Evolutionary conservation across 257 asterid species (phyloP).

Genomic region (Nicotiana attenuata): DNA sequence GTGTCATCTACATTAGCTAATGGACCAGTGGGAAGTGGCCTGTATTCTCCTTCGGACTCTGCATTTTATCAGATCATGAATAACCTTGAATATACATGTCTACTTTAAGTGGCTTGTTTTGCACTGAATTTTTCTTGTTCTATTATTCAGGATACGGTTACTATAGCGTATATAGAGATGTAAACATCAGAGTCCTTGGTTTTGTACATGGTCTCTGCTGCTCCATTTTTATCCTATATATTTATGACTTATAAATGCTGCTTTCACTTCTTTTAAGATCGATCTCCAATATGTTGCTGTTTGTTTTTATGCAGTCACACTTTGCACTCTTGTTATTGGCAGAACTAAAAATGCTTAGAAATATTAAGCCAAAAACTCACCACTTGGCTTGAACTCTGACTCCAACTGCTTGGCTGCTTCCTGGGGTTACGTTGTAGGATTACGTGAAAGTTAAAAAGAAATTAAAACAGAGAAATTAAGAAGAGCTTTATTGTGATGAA

Average conservation of each 20-base stretch:
- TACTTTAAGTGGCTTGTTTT: neutral
- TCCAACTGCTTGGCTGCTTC: constrained; percentile 21
- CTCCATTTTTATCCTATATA: neutral
- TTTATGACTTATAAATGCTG: neutral
- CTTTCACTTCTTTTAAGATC: neutral
- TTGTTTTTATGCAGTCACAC: neutral
- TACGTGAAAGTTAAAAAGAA: too few relatives aligned
- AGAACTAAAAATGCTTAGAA: neutral
- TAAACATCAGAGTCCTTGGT: too few relatives aligned
- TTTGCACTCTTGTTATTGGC: neutral
- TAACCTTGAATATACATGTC: neutral
- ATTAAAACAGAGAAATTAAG: too few relatives aligned
- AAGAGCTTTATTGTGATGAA: neutral
- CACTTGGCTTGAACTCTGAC: constrained; percentile 21
- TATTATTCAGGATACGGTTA: neutral
- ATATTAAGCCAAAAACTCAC: neutral
- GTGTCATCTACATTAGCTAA: constrained; percentile 12
- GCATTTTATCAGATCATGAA: neutral
- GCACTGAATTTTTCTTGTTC: neutral
- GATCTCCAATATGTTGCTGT: neutral
- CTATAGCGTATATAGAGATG: neutral
- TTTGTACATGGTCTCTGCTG: too few relatives aligned
- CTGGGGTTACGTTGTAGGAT: constrained; percentile 5
- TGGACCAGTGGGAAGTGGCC: constrained; percentile 28
- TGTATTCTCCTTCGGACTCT: constrained; percentile 32